phyloP scores from a whole-genome alignment of 805 yeast genomes.

The Scheffersomyces spartinae region DNA sequence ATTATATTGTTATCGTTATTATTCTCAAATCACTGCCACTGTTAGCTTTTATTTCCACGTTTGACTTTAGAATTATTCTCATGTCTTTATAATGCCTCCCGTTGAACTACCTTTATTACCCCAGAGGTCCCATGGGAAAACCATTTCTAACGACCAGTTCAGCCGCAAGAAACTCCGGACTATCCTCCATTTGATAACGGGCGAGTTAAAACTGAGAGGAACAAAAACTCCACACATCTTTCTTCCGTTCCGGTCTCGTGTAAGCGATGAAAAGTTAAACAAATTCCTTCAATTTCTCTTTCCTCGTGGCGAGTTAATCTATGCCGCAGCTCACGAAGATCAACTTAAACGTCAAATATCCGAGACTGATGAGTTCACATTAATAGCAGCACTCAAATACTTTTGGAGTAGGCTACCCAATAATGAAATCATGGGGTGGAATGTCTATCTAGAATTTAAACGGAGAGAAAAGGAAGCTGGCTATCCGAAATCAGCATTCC shows the following conservation, averaged over 20 bases:
- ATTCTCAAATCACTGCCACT: too few relatives aligned
- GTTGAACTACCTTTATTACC: too few relatives aligned
- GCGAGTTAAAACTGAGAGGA: conserved; percentile 60
- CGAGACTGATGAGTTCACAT: conserved; percentile 61
- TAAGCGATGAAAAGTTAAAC: conserved; percentile 49
- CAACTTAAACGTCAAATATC: conserved; percentile 31
- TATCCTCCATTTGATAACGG: conserved; percentile 58
- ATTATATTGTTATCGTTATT: too few relatives aligned
- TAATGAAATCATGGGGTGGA: conserved; percentile 78
- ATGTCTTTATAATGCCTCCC: too few relatives aligned
- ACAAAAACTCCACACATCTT: conserved; percentile 62
- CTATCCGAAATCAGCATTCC: conserved; percentile 62
- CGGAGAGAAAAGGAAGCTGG: conserved; percentile 51
- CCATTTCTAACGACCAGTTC: too few relatives aligned
- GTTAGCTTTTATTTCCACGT: too few relatives aligned
- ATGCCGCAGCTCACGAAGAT: conserved; percentile 26
- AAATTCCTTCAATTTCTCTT: conserved; percentile 45
- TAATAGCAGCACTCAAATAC: conserved; percentile 67
- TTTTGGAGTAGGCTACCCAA: conserved; percentile 81
- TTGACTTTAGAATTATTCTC: too few relatives aligned
- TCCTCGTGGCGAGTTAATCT: conserved; percentile 42
- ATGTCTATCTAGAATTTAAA: conserved; percentile 61
- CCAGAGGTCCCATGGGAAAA: too few relatives aligned
- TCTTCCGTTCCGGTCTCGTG: conserved; percentile 67
- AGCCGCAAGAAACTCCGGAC: conserved; percentile 56